phyloP scores from a whole-genome alignment of 768 basidiomycete genomes.

The Cyclocybe cylindracea region DNA sequence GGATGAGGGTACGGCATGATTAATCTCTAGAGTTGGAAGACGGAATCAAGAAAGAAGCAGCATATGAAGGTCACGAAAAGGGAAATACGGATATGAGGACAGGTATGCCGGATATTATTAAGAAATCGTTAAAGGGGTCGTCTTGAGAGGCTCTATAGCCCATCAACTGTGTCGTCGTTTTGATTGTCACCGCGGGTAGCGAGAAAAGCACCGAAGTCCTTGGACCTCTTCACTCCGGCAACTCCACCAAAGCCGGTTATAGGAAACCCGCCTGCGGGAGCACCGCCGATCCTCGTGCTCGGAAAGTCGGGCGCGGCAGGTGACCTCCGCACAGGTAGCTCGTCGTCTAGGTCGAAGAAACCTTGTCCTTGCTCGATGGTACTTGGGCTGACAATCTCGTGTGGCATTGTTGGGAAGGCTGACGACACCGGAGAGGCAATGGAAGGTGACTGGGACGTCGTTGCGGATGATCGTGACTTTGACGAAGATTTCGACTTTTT shows the following conservation, averaged over 20 bases:
- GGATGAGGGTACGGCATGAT: too few species aligned
- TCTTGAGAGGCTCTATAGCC: not conserved
- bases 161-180: constrained; percentile 8
- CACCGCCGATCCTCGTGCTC: constrained; percentile 9
- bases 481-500: constrained; percentile 33
- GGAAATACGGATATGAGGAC: too few species aligned
- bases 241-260: constrained; percentile 11
- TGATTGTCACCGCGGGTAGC: constrained; percentile 13
- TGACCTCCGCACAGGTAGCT: constrained; percentile 6
- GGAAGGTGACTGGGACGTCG: constrained; percentile 46
- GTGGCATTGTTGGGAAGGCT: constrained; percentile 23
- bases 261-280: constrained; percentile 8
- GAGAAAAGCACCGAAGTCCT: constrained; percentile 22
- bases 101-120: too few species aligned
- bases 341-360: constrained; percentile 37
- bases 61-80: too few species aligned
- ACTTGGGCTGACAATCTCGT: constrained; percentile 25
- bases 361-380: constrained; percentile 32
- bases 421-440: constrained; percentile 42
- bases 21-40: too few species aligned
- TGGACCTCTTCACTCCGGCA: constrained; percentile 3
- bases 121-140: too few species aligned
- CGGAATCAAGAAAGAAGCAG: too few species aligned
- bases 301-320: constrained; percentile 6
- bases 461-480: constrained; percentile 30